These are phyloP conservation scores for Cystobasidiaceae sp. DNA, from an alignment of 1,284 basidiomycete species.

Conservation along the genomic window DNA sequence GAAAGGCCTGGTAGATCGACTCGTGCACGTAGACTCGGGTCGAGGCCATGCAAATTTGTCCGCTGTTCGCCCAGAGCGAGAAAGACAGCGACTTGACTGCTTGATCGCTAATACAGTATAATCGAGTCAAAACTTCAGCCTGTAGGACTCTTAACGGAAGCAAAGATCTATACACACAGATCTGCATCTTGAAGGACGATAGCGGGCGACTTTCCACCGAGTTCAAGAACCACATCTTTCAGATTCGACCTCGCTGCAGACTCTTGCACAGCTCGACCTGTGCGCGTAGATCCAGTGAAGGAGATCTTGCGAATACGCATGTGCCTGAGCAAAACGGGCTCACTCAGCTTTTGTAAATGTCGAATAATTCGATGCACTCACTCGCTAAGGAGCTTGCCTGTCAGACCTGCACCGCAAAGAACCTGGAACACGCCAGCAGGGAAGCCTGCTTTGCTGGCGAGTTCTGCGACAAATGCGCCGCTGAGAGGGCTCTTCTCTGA, in stretches of 20 bases:
- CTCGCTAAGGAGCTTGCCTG: neutral
- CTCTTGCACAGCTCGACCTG: neutral
- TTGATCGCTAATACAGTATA: neutral
- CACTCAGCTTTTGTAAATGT: neutral
- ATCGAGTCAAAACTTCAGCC: neutral
- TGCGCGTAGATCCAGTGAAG: conserved; percentile 6
- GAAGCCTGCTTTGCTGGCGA: conserved; percentile 39
- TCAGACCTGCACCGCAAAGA: conserved; percentile 7
- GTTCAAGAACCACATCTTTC: conserved; percentile 3
- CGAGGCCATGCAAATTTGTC: conserved; percentile 17
- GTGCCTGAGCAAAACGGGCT: neutral
- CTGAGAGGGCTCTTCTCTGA: conserved; percentile 43
- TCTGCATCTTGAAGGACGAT: conserved; percentile 4
- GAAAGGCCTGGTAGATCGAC: neutral
- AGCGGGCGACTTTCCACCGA: conserved; percentile 1
- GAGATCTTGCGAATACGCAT: neutral
- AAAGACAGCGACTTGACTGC: neutral
- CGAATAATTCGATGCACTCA: neutral
- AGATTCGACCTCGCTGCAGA: conserved; percentile 6
- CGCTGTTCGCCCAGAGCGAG: neutral
- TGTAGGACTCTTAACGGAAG: neutral
- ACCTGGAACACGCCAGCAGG: conserved; percentile 38
- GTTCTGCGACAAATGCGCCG: conserved; percentile 33
- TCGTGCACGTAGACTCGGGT: neutral
- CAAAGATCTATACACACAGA: neutral